These are phyloP conservation scores for Pisolithus sp. DNA, from an alignment of 768 basidiomycete species.

Conservation along the genomic window DNA sequence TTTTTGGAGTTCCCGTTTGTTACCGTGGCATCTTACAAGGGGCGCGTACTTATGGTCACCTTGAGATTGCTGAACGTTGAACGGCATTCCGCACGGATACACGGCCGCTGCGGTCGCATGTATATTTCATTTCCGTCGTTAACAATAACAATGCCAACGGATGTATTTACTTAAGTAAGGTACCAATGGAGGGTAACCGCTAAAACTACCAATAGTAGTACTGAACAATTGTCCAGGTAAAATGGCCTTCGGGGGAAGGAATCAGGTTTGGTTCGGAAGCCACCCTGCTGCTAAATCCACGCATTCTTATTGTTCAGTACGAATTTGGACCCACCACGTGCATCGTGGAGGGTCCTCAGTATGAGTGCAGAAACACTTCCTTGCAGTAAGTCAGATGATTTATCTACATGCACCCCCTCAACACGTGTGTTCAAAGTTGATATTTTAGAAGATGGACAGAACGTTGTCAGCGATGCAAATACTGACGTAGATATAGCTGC, in stretches of 20 bases:
- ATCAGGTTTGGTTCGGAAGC: neutral
- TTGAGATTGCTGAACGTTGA: too few species aligned
- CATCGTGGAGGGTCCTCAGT: neutral
- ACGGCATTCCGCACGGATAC: too few species aligned
- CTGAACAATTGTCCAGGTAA: slow-evolving; percentile 15
- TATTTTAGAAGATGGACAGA: neutral
- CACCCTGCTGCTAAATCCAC: neutral
- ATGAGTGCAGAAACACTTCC: neutral
- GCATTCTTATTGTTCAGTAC: slow-evolving; percentile 1
- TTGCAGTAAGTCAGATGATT: neutral
- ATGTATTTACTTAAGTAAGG: slow-evolving; percentile 27
- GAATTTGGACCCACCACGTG: neutral
- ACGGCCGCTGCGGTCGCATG: too few species aligned
- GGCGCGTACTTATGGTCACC: too few species aligned
- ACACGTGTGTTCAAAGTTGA: neutral
- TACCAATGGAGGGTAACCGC: slow-evolving; percentile 20
- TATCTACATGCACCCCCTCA: neutral
- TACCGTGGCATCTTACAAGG: too few species aligned
- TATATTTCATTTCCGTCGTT: too few species aligned
- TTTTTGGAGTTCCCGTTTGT: too few species aligned
- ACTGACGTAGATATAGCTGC: neutral
- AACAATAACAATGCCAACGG: slow-evolving; percentile 6
- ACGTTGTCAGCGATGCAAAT: neutral
- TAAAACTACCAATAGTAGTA: neutral
- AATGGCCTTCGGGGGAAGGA: neutral